Base-by-base conservation (phyloP, 192 early-diverging fungal genomes). In the Lobosporangium transversale region DNA sequence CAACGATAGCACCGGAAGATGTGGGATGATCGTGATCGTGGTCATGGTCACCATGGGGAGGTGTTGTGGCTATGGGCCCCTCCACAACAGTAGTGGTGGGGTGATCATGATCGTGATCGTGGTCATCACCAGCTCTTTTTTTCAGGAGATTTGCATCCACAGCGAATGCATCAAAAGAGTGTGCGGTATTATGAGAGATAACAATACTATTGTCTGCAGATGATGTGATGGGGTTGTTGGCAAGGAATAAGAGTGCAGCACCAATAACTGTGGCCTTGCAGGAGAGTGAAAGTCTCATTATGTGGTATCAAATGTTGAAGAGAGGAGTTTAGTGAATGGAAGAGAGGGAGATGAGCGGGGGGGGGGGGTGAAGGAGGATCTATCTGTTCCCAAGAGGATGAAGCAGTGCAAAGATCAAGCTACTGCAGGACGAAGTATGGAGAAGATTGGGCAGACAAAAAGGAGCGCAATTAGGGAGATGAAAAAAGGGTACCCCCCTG, bases 11-110 rank as follows among this genome's bases (percentile, higher is more conserved):
- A n/a, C n/a, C n/a, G n/a, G n/a, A n/a, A n/a, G n/a, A n/a, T n/a
- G n/a, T n/a, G n/a, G 40, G 14, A 8, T 60, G 44, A n/a, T 53
- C 64, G 49, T 66, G 66, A 9, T 68, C 66, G 43, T 68, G 66
- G 26, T 66, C 64, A 21, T 57, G 51, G 23, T 65, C 54, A n/a
- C 44, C 27, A 18, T 20, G 53, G 18, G 40, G 31, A 4, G 53
- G 64, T 4, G 30, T 44, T 45, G 50, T 47, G 32, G 45, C 9
- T 18, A 42, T 52, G 43, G 65, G 55, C 11, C 14, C 29, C 35
- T 32, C 26, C 11, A 58, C 26, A 21, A 36, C 23, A 7, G 44
- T 23, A 12, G 48, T 43, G 15, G 55, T 20, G 20, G 47, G 47
- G 21, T 49, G 47, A 23, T 49, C 47, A 37, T 68, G 66, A 31